Percentiles rank a stretch among this genome's conserved stretches.
Conservation (phyloP, 2,329 filamentous ascomycete species). For the Claviceps monticola region DNA sequence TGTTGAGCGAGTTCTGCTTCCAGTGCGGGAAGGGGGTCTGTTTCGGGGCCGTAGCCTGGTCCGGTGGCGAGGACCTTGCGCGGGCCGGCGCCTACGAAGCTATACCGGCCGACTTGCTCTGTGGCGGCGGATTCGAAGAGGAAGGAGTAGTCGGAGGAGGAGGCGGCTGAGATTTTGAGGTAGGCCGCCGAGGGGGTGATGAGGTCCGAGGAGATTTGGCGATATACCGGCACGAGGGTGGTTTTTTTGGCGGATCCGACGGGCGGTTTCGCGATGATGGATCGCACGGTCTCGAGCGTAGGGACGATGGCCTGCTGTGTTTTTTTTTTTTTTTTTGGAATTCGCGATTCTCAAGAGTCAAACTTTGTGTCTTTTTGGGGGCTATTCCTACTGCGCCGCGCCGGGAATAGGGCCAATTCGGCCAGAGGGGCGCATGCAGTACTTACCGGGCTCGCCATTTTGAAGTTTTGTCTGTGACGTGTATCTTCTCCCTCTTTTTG, state of each 20-base stretch:
- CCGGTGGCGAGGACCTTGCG: slow-evolving; percentile 78
- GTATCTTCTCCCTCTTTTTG: neutral
- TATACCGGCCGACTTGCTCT: slow-evolving; percentile 87
- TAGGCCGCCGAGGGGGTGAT: slow-evolving; percentile 93
- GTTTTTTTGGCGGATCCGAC: slow-evolving; percentile 21
- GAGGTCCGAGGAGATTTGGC: slow-evolving; percentile 80
- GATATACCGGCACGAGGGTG: slow-evolving; percentile 71
- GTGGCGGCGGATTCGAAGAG: slow-evolving; percentile 92
- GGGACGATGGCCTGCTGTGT: slow-evolving; percentile 28
- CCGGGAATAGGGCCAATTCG: no score
- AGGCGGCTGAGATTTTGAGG: slow-evolving; percentile 67
- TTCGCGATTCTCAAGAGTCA: slow-evolving; percentile 1
- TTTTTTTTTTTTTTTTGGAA: neutral
- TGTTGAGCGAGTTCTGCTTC: slow-evolving; percentile 67
- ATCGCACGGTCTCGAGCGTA: slow-evolving; percentile 31
- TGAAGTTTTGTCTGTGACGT: neutral
- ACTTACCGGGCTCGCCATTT: slow-evolving; percentile 19
- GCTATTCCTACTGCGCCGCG: no score
- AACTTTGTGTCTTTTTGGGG: neutral
- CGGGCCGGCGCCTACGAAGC: slow-evolving; percentile 76
- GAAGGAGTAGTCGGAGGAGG: slow-evolving; percentile 64
- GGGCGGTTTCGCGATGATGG: slow-evolving; percentile 25
- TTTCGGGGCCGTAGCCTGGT: slow-evolving; percentile 68
- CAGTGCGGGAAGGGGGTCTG: slow-evolving; percentile 72
- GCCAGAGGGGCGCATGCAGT: no score